These are phyloP conservation scores for apple (Malus domestica) DNA, from an alignment of 306 rosid genomes.

Conservation along the genomic window ASM211411v1 NC_041790.1:5985501-5986000, in stretches of 20 bases:
- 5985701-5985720: conserved; percentile 19
- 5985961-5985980: conserved; percentile 16
- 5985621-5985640: conserved; percentile 37
- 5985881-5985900: conserved; percentile 30
- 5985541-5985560: conserved; percentile 19
- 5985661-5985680: conserved; percentile 33
- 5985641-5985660: conserved; percentile 25
- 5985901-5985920: conserved; percentile 19
- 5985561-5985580: conserved; percentile 27
- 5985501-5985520: conserved; percentile 31
- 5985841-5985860: conserved; percentile 18
- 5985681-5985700: conserved; percentile 20
- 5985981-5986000: conserved; percentile 12
- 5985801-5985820: conserved; percentile 17
- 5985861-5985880: conserved; percentile 19
- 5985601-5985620: conserved; percentile 17
- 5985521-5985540: conserved; percentile 32
- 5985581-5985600: conserved; percentile 30
- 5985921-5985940: conserved; percentile 27
- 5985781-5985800: conserved; percentile 24
- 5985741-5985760: conserved; percentile 32
- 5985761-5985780: conserved; percentile 20
- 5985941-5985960: conserved; percentile 27
- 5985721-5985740: conserved; percentile 18
- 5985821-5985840: conserved; percentile 37